Percentiles rank a stretch among this genome's conserved stretches.
phyloP scores from a whole-genome alignment of 768 basidiomycete genomes.

The Psilocybe subaeruginosa region DNA sequence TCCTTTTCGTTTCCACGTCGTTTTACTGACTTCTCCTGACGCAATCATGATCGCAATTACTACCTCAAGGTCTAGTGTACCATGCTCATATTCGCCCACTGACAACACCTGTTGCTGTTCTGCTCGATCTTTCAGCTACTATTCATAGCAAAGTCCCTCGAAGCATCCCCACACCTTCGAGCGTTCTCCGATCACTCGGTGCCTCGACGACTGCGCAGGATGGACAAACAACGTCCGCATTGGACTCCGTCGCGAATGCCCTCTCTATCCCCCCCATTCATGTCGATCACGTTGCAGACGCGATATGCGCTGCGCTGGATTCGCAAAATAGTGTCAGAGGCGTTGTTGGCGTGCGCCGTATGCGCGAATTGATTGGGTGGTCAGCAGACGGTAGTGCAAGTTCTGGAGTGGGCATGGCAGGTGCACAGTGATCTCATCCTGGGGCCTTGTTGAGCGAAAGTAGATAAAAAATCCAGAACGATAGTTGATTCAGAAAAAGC shows the following conservation, averaged over 20 bases:
- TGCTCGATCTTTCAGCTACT: constrained; percentile 80
- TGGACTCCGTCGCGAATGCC: constrained; percentile 76
- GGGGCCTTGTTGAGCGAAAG: background rate
- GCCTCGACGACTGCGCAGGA: constrained; percentile 22
- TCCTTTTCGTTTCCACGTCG: constrained; percentile 6
- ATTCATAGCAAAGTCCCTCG: constrained; percentile 64
- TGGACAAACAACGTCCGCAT: constrained; percentile 30
- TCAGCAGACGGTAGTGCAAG: constrained; percentile 19
- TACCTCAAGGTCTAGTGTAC: constrained; percentile 82
- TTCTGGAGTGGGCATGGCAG: constrained; percentile 6
- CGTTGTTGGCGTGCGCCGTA: constrained; percentile 68
- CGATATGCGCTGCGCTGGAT: constrained; percentile 69
- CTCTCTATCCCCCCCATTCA: constrained; percentile 90
- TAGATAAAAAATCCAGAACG: background rate
- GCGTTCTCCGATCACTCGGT: constrained; percentile 57
- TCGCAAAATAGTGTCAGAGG: constrained; percentile 54
- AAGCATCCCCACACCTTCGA: constrained; percentile 66
- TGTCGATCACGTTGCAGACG: constrained; percentile 92
- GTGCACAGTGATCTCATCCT: background rate
- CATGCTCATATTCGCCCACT: constrained; percentile 94
- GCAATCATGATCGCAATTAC: constrained; percentile 2
- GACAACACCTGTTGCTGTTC: constrained; percentile 80
- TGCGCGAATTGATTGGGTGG: constrained; percentile 82
- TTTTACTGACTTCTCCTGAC: constrained; percentile 8
- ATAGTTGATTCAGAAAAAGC: background rate